These are phyloP conservation scores for Cryptosporidium canis DNA, from an alignment of 169 alveolate species.

Conservation along the genomic window DNA sequence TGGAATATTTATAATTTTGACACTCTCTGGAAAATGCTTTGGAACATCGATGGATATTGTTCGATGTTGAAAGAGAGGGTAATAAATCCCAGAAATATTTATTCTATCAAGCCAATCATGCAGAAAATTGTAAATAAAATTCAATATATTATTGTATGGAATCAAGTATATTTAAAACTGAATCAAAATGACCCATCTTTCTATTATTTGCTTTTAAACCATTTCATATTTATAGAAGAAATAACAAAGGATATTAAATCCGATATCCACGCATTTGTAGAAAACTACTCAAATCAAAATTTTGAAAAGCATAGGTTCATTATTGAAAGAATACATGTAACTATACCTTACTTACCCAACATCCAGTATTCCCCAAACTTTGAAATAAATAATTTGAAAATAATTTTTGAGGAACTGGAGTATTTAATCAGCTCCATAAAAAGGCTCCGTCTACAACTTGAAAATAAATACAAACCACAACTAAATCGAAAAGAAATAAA, in stretches of 20 bases:
- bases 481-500: neutral
- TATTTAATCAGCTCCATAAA: neutral
- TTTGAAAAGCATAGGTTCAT: neutral
- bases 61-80: neutral
- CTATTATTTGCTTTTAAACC: neutral
- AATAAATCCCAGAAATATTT: neutral
- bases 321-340: neutral
- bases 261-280: neutral
- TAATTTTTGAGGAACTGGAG: neutral
- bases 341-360: neutral
- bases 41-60: neutral
- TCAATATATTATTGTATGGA: neutral
- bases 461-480: neutral
- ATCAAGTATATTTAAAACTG: neutral
- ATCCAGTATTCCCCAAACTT: neutral
- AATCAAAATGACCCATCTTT: neutral
- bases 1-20: slow-evolving; percentile 10
- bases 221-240: neutral
- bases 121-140: neutral
- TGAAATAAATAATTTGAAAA: neutral
- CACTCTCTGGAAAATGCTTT: neutral
- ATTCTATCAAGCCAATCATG: neutral
- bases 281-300: neutral
- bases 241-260: neutral
- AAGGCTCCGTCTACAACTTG: neutral